Evolutionary conservation across 192 early-diverging fungal genomes (phyloP).

Genomic region (Radiomyces spectabilis): DNA sequence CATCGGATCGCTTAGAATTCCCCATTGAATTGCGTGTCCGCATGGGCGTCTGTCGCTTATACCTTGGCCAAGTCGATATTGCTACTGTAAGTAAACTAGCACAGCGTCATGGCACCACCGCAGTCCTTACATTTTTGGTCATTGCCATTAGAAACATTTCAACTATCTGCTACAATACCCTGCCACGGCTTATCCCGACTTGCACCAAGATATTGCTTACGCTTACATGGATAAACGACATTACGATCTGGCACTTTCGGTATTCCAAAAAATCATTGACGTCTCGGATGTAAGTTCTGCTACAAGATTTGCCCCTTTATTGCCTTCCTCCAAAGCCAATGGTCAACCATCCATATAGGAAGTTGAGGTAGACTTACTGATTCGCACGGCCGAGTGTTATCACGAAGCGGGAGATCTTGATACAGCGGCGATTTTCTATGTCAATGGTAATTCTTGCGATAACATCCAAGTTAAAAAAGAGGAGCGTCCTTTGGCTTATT

Average conservation of each 20-base stretch:
- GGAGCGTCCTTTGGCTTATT: too few relatives aligned
- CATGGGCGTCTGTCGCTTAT: slow-evolving; percentile 73
- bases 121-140: neutral
- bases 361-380: slow-evolving; percentile 34
- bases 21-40: slow-evolving; percentile 85
- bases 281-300: slow-evolving; percentile 30
- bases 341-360: slow-evolving; percentile 4
- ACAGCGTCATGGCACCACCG: neutral
- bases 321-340: neutral
- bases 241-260: slow-evolving; percentile 53
- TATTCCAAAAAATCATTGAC: slow-evolving; percentile 46
- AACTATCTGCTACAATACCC: slow-evolving; percentile 44
- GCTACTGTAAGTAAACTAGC: slow-evolving; percentile 61
- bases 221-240: slow-evolving; percentile 58
- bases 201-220: slow-evolving; percentile 69
- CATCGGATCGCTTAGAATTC: slow-evolving; percentile 27
- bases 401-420: slow-evolving; percentile 55
- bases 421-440: slow-evolving; percentile 51
- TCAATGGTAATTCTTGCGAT: slow-evolving; percentile 28
- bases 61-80: slow-evolving; percentile 56
- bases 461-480: neutral
- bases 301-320: too few relatives aligned
- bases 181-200: slow-evolving; percentile 51
- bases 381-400: slow-evolving; percentile 52
- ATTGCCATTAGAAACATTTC: slow-evolving; percentile 53